Percentiles rank a stretch among this genome's conserved stretches.
Evolutionary conservation across 2,329 filamentous ascomycete genomes (phyloP).

Genomic region (Sarocladium oryzae): DNA sequence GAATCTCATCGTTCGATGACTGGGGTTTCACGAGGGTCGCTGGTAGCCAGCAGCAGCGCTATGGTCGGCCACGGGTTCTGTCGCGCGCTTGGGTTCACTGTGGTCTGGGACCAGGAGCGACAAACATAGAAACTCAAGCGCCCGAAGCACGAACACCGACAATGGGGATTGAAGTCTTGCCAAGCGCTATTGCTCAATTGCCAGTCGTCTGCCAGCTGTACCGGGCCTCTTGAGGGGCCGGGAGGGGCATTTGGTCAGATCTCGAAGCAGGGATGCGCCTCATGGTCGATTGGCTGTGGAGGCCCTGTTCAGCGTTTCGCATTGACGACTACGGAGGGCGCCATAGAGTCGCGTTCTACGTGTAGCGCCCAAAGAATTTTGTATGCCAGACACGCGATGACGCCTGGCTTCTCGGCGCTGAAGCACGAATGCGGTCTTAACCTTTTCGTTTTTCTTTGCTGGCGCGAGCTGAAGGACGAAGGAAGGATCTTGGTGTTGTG

Average conservation of each 20-base stretch:
- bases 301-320: conserved; percentile 6
- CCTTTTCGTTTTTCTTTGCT: no score
- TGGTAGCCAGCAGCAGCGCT: background rate
- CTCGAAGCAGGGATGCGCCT: background rate
- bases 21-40: background rate
- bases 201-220: conserved; percentile 1
- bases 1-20: background rate
- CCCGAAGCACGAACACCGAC: background rate
- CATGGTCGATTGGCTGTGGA: conserved; percentile 1
- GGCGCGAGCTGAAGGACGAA: background rate
- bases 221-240: conserved; percentile 5
- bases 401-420: background rate
- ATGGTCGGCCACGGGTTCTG: background rate
- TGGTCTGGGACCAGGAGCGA: background rate
- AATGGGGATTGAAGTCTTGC: no score
- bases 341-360: background rate
- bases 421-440: background rate
- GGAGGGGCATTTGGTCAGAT: conserved; percentile 1
- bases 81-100: background rate
- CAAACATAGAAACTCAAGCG: background rate
- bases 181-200: background rate
- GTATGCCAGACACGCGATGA: background rate
- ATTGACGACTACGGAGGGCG: background rate
- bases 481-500: background rate
- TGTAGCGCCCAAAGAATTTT: conserved; percentile 2